phyloP scores from a whole-genome alignment of 768 basidiomycete genomes.

The Rhizopogon vesiculosus region DNA sequence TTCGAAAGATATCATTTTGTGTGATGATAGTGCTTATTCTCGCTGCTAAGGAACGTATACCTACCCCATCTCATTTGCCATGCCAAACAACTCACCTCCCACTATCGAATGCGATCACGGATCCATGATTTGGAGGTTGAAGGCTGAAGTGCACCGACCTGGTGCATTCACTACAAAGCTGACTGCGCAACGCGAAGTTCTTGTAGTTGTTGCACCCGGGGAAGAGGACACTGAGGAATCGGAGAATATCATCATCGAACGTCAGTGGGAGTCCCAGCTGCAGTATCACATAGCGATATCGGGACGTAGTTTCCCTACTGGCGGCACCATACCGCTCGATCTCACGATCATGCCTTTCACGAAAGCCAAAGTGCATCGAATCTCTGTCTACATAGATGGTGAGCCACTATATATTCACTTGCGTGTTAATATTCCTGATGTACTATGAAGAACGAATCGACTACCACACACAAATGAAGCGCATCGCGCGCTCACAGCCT shows the following conservation, averaged over 20 bases:
- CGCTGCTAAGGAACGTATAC: constrained; percentile 75
- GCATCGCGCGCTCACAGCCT: constrained; percentile 67
- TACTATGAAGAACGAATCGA: constrained; percentile 63
- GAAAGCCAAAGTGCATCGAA: constrained; percentile 78
- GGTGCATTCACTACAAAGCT: constrained; percentile 82
- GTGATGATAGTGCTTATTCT: constrained; percentile 1
- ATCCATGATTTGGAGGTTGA: constrained; percentile 71
- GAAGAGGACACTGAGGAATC: constrained; percentile 82
- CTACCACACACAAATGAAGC: constrained; percentile 68
- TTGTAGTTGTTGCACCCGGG: constrained; percentile 67
- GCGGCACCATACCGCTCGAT: constrained; percentile 73
- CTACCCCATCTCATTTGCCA: constrained; percentile 89
- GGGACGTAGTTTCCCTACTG: constrained; percentile 83
- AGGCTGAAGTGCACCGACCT: constrained; percentile 80
- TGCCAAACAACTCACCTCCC: constrained; percentile 80
- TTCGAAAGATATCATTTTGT: background rate
- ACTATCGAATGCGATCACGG: constrained; percentile 73
- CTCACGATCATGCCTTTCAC: constrained; percentile 81
- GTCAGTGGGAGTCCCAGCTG: constrained; percentile 87
- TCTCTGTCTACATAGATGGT: constrained; percentile 81
- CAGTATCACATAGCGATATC: constrained; percentile 77
- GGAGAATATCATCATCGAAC: constrained; percentile 77
- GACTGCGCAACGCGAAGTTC: constrained; percentile 64
- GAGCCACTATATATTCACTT: constrained; percentile 11
- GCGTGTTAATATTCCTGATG: background rate